Percentiles rank a stretch among this genome's conserved stretches.
phyloP scores from a whole-genome alignment of 768 basidiomycete species.

The Collybia nuda region DNA sequence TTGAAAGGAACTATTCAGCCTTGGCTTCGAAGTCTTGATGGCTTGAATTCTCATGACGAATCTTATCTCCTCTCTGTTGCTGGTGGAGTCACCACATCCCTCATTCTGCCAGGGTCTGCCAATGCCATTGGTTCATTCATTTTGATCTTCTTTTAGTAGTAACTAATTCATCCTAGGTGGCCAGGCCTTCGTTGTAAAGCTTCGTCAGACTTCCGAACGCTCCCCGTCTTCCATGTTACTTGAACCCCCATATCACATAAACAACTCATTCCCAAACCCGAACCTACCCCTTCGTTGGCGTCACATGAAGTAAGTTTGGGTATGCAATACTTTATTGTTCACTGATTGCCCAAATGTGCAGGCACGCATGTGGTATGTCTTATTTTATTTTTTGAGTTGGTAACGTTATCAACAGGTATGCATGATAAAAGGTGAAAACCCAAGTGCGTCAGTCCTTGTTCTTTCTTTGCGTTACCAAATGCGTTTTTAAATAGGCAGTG shows the following conservation, averaged over 20 bases:
- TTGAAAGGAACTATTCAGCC: slow-evolving; percentile 43
- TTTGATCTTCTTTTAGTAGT: not conserved
- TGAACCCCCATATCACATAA: slow-evolving; percentile 69
- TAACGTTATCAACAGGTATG: not conserved
- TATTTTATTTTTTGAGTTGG: not conserved
- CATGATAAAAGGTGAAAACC: slow-evolving; percentile 49
- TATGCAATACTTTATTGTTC: not conserved
- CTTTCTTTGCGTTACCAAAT: slow-evolving; percentile 3
- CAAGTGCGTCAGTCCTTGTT: slow-evolving; percentile 31
- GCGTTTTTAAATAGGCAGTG: slow-evolving; percentile 21
- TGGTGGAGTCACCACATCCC: slow-evolving; percentile 78
- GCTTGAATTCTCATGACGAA: slow-evolving; percentile 78
- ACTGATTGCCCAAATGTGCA: slow-evolving; percentile 17
- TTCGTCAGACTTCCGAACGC: slow-evolving; percentile 68
- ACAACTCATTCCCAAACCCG: slow-evolving; percentile 44
- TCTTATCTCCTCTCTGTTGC: slow-evolving; percentile 68
- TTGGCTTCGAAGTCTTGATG: slow-evolving; percentile 77
- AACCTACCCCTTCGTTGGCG: slow-evolving; percentile 59
- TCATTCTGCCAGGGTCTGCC: slow-evolving; percentile 74
- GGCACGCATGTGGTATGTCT: slow-evolving; percentile 57
- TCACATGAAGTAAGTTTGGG: slow-evolving; percentile 64
- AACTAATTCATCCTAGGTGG: slow-evolving; percentile 43
- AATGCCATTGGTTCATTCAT: slow-evolving; percentile 53
- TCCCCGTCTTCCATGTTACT: slow-evolving; percentile 74
- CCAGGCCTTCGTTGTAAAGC: slow-evolving; percentile 78